Evolutionary conservation across 1,284 basidiomycete genomes (phyloP), one percentile per base, ranked within the genome.

Genomic region (Ceratobasidium sp.): DNA sequence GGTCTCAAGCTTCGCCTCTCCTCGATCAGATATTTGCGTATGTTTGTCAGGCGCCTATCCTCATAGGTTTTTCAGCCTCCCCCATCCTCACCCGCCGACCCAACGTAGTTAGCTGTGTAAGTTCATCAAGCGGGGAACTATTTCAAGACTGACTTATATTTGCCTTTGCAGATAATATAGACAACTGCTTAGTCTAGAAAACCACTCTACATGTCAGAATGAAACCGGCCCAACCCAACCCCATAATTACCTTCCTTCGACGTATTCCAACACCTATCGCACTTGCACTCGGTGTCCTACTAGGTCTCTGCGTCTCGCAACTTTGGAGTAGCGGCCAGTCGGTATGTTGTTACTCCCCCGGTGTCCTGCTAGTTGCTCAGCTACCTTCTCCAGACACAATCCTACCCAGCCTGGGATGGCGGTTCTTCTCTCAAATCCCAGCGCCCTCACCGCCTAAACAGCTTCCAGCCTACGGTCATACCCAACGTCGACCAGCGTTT

Each of bases 401-500:
- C 58, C 69, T 71, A 55, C 67, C 72, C 75, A 61, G 52, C 64
- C 28, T 74, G 74, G 71, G 76, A 74, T 70, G 73, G 63, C 43
- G 77, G 74, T 38, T 72, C 72, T 30, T 73, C 66, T 52, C 74
- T 72, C 23, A 78, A 76, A 44, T 52, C 75, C n/a, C 64, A 74
- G 41, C 76, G 73, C 38, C 75, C 75, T 18, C 75, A 75, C 47
- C 76, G 62, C 32, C 47, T 70, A 62, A 57, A 52, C 61, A 74
- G 73, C 55, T 61, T 49, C 62, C 74, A 75, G 58, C 72, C 74
- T 21, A 84, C 92, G 50, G 85, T 87, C 32, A 80, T 90, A 2
- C 94, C 94, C 0, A 91, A 90, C 0, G 78, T 90, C 16, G 89
- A 92, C 41, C 94, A 98, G 80, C 91, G 96, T 16, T 84, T 87